Evolutionary conservation across 345 rosid genomes (phyloP).

Genomic region (Theobroma cacao): DNA sequence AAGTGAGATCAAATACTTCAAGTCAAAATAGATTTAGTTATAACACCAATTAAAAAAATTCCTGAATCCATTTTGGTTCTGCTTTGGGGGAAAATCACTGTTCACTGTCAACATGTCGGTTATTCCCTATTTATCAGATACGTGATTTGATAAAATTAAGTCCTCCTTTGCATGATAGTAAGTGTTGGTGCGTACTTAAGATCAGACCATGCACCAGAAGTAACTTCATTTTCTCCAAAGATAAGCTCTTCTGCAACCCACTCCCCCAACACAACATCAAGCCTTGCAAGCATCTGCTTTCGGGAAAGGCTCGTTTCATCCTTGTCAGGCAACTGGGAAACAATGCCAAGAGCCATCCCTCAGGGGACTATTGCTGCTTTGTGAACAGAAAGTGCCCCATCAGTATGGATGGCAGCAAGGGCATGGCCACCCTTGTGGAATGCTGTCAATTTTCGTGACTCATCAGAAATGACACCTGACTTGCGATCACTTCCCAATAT

Average conservation of each 20-base stretch:
- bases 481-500: constrained; percentile 97
- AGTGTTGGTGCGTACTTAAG: constrained; percentile 56
- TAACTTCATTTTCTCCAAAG: constrained; percentile 86
- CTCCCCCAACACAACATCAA: constrained; percentile 93
- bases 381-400: constrained; percentile 90
- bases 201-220: constrained; percentile 84
- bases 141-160: constrained; percentile 18
- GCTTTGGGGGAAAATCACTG: too few relatives aligned
- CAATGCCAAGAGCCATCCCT: constrained; percentile 94
- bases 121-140: constrained; percentile 12
- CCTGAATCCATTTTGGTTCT: too few relatives aligned
- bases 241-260: constrained; percentile 92
- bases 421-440: constrained; percentile 98
- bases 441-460: constrained; percentile 71
- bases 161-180: not conserved
- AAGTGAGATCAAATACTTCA: too few relatives aligned
- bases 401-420: constrained; percentile 83
- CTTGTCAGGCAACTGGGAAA: constrained; percentile 81
- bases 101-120: too few relatives aligned
- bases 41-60: too few relatives aligned
- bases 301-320: constrained; percentile 69
- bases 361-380: constrained; percentile 94
- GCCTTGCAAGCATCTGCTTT: constrained; percentile 96
- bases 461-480: constrained; percentile 82
- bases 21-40: too few relatives aligned